Conservation (phyloP, 768 basidiomycete species). For the Cystofilobasidium capitatum region DNA sequence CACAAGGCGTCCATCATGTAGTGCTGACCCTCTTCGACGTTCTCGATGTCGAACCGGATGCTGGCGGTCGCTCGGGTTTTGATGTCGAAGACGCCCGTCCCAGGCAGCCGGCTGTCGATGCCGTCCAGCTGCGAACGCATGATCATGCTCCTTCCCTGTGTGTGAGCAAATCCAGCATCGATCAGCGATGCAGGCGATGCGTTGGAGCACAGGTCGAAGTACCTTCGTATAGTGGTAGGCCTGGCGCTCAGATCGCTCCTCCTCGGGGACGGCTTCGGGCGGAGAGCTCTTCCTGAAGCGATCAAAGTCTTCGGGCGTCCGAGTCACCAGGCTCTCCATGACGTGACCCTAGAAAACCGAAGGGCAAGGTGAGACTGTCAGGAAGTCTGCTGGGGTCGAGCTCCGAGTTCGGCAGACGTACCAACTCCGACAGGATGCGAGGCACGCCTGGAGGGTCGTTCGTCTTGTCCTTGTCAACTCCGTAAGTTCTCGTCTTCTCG, state of each 20-base stretch:
- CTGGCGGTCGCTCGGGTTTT: slow-evolving; percentile 84
- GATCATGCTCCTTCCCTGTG: slow-evolving; percentile 50
- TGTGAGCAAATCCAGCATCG: background rate
- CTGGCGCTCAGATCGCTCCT: slow-evolving; percentile 45
- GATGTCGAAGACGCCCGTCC: slow-evolving; percentile 87
- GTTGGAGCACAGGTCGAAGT: slow-evolving; percentile 26
- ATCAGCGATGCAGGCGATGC: background rate
- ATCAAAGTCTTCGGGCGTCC: slow-evolving; percentile 54
- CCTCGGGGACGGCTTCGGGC: slow-evolving; percentile 35
- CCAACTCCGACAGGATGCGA: slow-evolving; percentile 36
- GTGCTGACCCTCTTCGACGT: slow-evolving; percentile 71
- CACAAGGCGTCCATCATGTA: slow-evolving; percentile 59
- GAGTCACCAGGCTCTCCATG: slow-evolving; percentile 78
- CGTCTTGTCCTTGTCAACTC: slow-evolving; percentile 42
- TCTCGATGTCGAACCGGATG: slow-evolving; percentile 73
- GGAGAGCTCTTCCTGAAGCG: slow-evolving; percentile 41
- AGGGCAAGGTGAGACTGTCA: background rate
- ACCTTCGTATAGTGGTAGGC: slow-evolving; percentile 84
- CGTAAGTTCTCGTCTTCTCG: slow-evolving; percentile 34
- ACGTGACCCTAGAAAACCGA: slow-evolving; percentile 58
- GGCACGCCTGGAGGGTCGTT: slow-evolving; percentile 26
- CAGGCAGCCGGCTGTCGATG: slow-evolving; percentile 66
- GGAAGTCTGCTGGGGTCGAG: background rate
- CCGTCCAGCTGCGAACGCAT: slow-evolving; percentile 97
- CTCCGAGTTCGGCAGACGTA: slow-evolving; percentile 24